Evolutionary conservation across 2,329 filamentous ascomycete genomes (phyloP), one percentile per base, ranked within the genome.

Genomic region (Microdochium bolleyi): DNA sequence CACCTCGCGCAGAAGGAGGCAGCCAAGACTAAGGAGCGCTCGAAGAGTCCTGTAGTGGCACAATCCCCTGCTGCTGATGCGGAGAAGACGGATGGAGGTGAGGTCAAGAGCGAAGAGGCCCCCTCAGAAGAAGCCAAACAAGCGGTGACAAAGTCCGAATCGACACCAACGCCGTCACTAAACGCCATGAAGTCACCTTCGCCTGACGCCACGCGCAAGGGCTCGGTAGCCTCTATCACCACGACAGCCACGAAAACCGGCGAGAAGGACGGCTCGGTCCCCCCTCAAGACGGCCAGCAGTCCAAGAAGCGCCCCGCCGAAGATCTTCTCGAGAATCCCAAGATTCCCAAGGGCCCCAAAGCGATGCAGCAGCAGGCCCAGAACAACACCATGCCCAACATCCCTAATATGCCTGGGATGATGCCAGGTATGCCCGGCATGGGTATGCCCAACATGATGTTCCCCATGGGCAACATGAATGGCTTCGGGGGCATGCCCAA

Each of bases 291-390:
- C 51, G 24, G 13, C 3, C 16, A 25, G 19, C 70, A 70, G 53
- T 73, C 81, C 24, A 94, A 88, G 72, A 99, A 97, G 73, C 84
- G 94, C 22, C 80, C 87, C 11, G 90, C 91, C 14, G 89, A 92
- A 34, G 86, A 91, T 51, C 77, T 77, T 30, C 71, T 79, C 7
- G 82, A 84, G 60, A 84, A 86, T 59, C 79, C 80, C 41, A 81
- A 80, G 63, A 80, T 85, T 41, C 80, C 83, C 48, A 86, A 85
- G 60, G 83, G 76, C 0, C 83, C 83, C 2, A 83, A 83, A 64
- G 82, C 79, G 37, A 87, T 84, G 83, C 80, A 79, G 60, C 77
- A 73, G 58, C 71, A 68, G 52, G 66, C 65, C 49, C 66, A 69
- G 50, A 65, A 66, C 38, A 72, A 73, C 68, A n/a, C n/a, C n/a